Base-by-base conservation (phyloP, 345 rosid genomes). In the Firmiana major region DNA sequence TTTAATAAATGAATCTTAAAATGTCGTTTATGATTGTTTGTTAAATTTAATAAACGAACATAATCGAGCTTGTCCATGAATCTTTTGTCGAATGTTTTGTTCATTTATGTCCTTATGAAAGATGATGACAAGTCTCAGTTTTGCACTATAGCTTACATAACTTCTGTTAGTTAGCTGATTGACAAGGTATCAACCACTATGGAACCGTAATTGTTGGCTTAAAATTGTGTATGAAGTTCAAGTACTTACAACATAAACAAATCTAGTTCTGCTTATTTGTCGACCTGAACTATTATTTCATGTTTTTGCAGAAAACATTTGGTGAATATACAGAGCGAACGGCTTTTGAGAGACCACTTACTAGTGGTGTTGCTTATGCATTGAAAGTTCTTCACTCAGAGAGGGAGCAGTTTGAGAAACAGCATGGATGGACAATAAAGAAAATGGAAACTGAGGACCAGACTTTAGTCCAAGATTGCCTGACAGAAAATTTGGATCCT, bases 311-410 rank as follows among this genome's bases (percentile, higher is more conserved):
- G 99, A 89, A 85, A 85, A 96, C 97, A 22, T 96, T 96, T 82
- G 84, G 93, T 68, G 90, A 93, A 81, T 95, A 93, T 75, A 91
- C 99, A 15, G 97, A 95, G 85, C 92, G 97, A 86, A 95, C 99
- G 36, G 85, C 89, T 82, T 95, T 95, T 79, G 99, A 95, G 81
- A 93, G 99, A 84, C 99, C 99, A 31, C 97, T 95, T 76, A 95
- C 99, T 0, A 95, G 99, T 82, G 99, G 99, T 58, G 99, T 95
- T 78, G 97, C 99, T 48, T 95, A 95, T 85, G 99, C 99, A 82
- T 82, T 92, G 83, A 95, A 91, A 90, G 97, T 95, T 78, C 80
- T 79, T 78, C 97, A 95, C 83, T 89, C 92, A 15, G 87, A 89
- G 81, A 95, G 98, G 80, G 89, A 87, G 81, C 88, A 87, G 19